Conservation (phyloP, 2,329 filamentous ascomycete species). For the Ceratocystis colombiana region DNA sequence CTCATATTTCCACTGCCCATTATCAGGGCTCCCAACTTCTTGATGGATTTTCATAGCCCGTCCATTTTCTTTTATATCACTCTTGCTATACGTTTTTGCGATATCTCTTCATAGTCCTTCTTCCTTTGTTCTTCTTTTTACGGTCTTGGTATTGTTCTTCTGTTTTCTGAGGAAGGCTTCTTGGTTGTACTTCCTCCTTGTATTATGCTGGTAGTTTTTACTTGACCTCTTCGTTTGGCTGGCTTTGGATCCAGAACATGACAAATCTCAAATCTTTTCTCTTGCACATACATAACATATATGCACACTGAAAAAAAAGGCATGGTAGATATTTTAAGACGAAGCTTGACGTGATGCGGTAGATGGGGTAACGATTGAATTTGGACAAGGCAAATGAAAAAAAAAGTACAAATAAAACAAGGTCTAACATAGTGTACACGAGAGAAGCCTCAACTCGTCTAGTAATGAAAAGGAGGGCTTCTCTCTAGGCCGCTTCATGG, state of each 20-base stretch:
- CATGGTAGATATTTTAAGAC: too few relatives aligned
- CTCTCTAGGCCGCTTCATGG: slow-evolving; percentile 3
- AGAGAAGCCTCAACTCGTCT: slow-evolving; percentile 10
- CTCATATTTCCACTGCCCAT: background rate
- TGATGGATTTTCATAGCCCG: background rate
- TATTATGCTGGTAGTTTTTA: slow-evolving; percentile 13
- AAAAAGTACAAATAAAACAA: slow-evolving; percentile 25
- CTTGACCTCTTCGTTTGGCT: background rate
- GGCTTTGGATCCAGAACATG: background rate
- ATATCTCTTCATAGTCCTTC: background rate
- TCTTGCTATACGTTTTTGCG: background rate
- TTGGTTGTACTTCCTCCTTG: slow-evolving; percentile 4
- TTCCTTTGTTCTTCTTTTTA: background rate
- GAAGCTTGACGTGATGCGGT: background rate
- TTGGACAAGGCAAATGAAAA: background rate
- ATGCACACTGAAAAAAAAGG: too few relatives aligned
- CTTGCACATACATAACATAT: background rate
- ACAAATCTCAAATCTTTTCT: slow-evolving; percentile 3
- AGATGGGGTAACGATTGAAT: background rate
- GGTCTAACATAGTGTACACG: slow-evolving; percentile 25
- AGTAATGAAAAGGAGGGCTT: background rate
- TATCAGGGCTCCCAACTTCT: background rate
- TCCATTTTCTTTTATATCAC: background rate
- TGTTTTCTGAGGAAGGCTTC: slow-evolving; percentile 13
- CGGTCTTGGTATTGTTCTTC: background rate